Base-by-base conservation (phyloP, 768 basidiomycete genomes). In the Termitomyces sp. region DNA sequence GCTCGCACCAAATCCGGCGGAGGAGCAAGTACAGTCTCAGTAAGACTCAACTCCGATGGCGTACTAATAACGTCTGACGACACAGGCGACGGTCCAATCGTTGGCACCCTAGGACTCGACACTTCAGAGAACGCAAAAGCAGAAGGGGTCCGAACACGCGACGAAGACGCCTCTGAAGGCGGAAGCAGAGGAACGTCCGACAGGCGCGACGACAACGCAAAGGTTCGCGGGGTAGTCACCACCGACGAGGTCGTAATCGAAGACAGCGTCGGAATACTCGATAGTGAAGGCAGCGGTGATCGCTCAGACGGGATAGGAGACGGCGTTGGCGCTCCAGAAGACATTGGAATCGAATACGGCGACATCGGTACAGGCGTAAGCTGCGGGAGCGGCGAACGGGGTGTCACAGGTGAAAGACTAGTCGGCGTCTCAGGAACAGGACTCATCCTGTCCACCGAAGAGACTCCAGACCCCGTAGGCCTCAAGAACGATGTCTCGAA, bases 401-500 rank as follows among this genome's bases (percentile, higher is more conserved):
- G 69, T 34, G 68, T 67, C 34, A 70, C 67, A 5, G 74, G 63
- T 55, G 72, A 66, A 11, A 73, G 66, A 56, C 62, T 69, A 36
- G 66, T 73, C 6, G 75, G 70, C 1, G 79, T 75, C 36, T 77
- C 62, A 4, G 81, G 81, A 56, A 86, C 79, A 8, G 81, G 77
- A 59, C 75, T 78, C 64, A 83, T 68, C 6, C 76, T 68, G 59
- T 79, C 75, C 53, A 72, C 65, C 3, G 83, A 82, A 5, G 80
- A 81, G 1, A 79, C 70, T 4, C 74, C 70, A 20, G 81, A 76
- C 48, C 77, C 82, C 62, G 82, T 89, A 0, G 91, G 88, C 34
- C 87, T 77, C 68, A 92, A 75, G 70, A 88, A 79, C 0, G 91
- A 91, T 0, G 90, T 90, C 60, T 92, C 91, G 60, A 86, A 87